Evolutionary conservation across 1,284 basidiomycete genomes (phyloP).

Genomic region (Rhodotorula glutinis): DNA sequence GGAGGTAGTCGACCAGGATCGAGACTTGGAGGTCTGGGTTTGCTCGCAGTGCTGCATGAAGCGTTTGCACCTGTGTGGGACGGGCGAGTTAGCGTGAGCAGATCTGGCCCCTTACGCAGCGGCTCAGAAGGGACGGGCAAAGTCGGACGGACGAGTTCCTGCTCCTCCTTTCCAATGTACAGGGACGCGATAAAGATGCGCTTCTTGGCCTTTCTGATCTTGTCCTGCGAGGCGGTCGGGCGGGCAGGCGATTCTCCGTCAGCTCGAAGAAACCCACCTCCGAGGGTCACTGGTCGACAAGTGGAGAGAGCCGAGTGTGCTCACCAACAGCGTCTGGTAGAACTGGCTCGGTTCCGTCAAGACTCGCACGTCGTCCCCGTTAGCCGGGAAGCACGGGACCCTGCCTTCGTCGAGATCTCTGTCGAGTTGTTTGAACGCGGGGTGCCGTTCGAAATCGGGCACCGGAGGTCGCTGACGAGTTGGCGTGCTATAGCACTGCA

Average conservation of each 20-base stretch:
- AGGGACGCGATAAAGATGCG: constrained; percentile 83
- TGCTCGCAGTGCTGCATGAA: constrained; percentile 60
- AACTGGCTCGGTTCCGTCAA: constrained; percentile 51
- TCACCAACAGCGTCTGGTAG: constrained; percentile 46
- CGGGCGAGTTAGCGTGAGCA: background rate
- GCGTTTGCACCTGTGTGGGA: constrained; percentile 60
- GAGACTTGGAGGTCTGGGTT: constrained; percentile 66
- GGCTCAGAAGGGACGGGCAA: background rate
- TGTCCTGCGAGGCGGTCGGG: constrained; percentile 58
- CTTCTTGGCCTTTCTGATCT: constrained; percentile 67
- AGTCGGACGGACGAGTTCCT: constrained; percentile 58
- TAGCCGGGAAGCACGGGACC: constrained; percentile 51
- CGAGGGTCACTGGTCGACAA: background rate
- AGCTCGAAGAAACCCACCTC: background rate
- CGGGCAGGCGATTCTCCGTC: too few relatives aligned
- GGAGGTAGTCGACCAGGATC: constrained; percentile 81
- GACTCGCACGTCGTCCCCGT: constrained; percentile 49
- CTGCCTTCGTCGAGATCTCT: background rate
- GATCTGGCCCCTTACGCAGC: background rate
- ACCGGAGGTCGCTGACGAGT: background rate
- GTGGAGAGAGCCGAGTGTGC: constrained; percentile 44
- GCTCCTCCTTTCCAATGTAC: constrained; percentile 71
- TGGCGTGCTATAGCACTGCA: background rate
- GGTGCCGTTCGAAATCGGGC: constrained; percentile 24
- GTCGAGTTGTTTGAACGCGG: constrained; percentile 25